Percentiles rank a stretch among this genome's conserved stretches.
These are phyloP conservation scores for Rhynchospora breviuscula DNA, from an alignment of 176 grass and related monocot species.

Conservation along the genomic window DNA sequence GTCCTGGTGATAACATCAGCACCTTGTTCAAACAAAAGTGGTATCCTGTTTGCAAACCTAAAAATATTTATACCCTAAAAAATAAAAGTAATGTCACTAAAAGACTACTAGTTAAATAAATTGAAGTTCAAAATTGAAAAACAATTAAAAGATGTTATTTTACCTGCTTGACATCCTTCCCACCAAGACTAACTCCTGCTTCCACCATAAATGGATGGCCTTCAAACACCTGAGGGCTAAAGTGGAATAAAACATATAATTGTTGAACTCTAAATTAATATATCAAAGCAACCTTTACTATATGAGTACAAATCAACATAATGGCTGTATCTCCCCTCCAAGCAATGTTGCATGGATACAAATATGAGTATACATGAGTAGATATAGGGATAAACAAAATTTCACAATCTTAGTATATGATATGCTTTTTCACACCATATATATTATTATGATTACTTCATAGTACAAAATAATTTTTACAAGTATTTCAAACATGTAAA, in stretches of 20 bases:
- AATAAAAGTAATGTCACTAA: conserved; percentile 19
- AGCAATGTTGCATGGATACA: background rate
- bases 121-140: background rate
- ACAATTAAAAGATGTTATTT: conserved; percentile 6
- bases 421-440: background rate
- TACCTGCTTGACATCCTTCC: conserved; percentile 94
- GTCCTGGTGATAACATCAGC: conserved; percentile 98
- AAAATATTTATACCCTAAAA: conserved; percentile 89
- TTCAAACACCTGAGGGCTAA: conserved; percentile 97
- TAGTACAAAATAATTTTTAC: too few relatives aligned
- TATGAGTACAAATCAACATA: background rate
- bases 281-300: background rate
- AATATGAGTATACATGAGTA: background rate
- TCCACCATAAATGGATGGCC: conserved; percentile 98
- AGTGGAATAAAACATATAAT: conserved; percentile 14
- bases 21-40: conserved; percentile 96
- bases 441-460: background rate
- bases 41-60: conserved; percentile 95
- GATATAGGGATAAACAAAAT: background rate
- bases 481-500: too few relatives aligned
- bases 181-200: conserved; percentile 95
- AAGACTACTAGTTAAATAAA: conserved; percentile 9
- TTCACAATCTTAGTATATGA: background rate
- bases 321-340: background rate
- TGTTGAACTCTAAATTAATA: background rate